Conservation (phyloP, 164 flowering plant genomes). For the Buxus sempervirens region DNA sequence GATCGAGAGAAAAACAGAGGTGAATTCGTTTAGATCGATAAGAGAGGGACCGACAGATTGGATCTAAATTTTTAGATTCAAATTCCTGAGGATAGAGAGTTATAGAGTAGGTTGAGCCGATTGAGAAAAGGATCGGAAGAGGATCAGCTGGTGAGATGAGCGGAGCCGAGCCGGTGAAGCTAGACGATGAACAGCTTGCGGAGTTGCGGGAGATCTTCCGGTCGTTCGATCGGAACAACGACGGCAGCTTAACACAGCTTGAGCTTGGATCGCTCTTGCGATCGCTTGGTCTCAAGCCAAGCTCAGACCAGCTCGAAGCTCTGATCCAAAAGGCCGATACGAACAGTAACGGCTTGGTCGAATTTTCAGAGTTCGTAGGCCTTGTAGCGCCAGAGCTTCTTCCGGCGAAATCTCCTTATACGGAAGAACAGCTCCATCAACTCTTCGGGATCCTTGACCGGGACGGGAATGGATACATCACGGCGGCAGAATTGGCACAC, state of each 20-base stretch:
- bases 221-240: conserved; percentile 80
- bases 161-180: conserved; percentile 37
- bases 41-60: no score
- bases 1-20: no score
- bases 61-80: no score
- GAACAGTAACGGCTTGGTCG: conserved; percentile 77
- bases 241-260: conserved; percentile 85
- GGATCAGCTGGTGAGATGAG: conserved; percentile 11
- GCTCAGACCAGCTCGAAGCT: conserved; percentile 63
- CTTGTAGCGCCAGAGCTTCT: conserved; percentile 78
- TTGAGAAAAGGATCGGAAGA: neutral
- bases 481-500: conserved; percentile 64
- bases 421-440: conserved; percentile 66
- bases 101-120: no score
- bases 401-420: conserved; percentile 62
- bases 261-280: conserved; percentile 81
- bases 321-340: conserved; percentile 69
- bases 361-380: conserved; percentile 86
- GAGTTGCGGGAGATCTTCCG: conserved; percentile 86
- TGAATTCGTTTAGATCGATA: no score
- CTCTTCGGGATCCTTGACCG: conserved; percentile 61
- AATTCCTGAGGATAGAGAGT: no score
- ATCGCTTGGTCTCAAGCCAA: conserved; percentile 75
- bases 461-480: conserved; percentile 62
- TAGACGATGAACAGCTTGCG: conserved; percentile 74